Evolutionary conservation across 208 protist species (phyloP).

Genomic region (Sergeia podlipaevii): DNA sequence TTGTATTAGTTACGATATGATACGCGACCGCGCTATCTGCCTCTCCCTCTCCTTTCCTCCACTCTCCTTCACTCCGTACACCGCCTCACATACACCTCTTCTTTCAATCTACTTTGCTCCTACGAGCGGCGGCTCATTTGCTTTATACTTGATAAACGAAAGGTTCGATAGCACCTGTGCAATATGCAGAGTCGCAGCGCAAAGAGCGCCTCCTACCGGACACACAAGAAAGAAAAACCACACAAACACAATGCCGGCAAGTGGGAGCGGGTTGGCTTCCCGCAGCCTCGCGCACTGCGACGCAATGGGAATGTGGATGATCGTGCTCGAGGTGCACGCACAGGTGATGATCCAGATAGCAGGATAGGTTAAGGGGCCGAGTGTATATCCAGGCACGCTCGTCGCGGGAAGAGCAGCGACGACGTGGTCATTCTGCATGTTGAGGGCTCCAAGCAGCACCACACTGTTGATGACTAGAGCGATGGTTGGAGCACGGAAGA

Average conservation of each 20-base stretch:
- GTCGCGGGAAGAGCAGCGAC: constrained; percentile 14
- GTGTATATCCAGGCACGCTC: constrained; percentile 37
- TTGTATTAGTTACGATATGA: too few species aligned
- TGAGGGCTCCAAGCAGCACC: constrained; percentile 49
- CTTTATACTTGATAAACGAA: constrained; percentile 27
- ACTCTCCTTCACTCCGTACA: too few species aligned
- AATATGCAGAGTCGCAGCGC: constrained; percentile 53
- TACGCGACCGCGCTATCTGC: too few species aligned
- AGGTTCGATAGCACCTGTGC: constrained; percentile 62
- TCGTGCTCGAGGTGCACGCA: constrained; percentile 59
- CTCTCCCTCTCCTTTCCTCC: too few species aligned
- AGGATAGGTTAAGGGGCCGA: constrained; percentile 71
- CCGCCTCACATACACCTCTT: too few species aligned
- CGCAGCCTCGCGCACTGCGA: constrained; percentile 48
- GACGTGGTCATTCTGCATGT: constrained; percentile 39
- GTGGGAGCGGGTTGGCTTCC: constrained; percentile 20
- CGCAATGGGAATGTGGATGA: constrained; percentile 81
- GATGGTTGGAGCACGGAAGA: constrained; percentile 61
- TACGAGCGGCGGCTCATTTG: too few species aligned
- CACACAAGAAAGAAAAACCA: constrained; percentile 49
- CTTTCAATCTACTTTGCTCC: too few species aligned
- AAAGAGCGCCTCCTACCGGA: constrained; percentile 39
- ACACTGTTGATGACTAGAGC: constrained; percentile 43
- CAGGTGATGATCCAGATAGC: constrained; percentile 80
- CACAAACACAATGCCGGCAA: constrained; percentile 61